Percentiles rank a stretch among this genome's conserved stretches.
Conservation (phyloP, 1,284 basidiomycete genomes). For the Irpex sp. region DNA sequence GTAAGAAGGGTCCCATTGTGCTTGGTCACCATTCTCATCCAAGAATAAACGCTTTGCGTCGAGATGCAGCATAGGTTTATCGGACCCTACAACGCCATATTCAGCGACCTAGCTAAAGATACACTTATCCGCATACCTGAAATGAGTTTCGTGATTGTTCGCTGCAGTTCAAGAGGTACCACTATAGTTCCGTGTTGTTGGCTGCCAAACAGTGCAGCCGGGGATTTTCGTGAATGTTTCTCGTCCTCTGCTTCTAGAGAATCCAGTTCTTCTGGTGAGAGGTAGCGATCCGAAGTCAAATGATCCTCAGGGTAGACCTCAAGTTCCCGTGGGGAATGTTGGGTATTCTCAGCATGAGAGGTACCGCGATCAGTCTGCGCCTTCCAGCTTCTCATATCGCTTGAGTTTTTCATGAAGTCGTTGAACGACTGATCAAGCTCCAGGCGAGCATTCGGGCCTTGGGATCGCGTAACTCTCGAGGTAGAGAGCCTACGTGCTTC, state of each 20-base stretch:
- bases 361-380: not conserved
- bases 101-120: not conserved
- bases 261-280: constrained; percentile 24
- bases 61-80: constrained; percentile 60
- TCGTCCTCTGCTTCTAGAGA: constrained; percentile 28
- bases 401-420: not conserved
- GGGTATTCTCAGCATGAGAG: constrained; percentile 7
- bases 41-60: constrained; percentile 71
- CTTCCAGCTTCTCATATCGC: not conserved
- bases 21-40: constrained; percentile 28
- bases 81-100: constrained; percentile 40
- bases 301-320: constrained; percentile 41
- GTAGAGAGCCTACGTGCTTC: constrained; percentile 22
- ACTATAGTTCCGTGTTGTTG: constrained; percentile 65
- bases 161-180: constrained; percentile 66
- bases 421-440: constrained; percentile 55
- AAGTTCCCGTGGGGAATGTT: constrained; percentile 43
- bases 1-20: constrained; percentile 52
- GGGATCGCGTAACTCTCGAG: constrained; percentile 15
- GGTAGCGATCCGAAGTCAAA: constrained; percentile 23
- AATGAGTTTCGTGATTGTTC: constrained; percentile 55
- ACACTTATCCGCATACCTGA: constrained; percentile 39
- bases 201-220: constrained; percentile 78
- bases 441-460: constrained; percentile 41
- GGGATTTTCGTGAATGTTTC: constrained; percentile 62